A percentile compares a stretch with the other conserved stretches of the same genome.
Evolutionary conservation across 176 grass and related monocot species (phyloP).

Genomic region (Pontederia paniculata): DNA sequence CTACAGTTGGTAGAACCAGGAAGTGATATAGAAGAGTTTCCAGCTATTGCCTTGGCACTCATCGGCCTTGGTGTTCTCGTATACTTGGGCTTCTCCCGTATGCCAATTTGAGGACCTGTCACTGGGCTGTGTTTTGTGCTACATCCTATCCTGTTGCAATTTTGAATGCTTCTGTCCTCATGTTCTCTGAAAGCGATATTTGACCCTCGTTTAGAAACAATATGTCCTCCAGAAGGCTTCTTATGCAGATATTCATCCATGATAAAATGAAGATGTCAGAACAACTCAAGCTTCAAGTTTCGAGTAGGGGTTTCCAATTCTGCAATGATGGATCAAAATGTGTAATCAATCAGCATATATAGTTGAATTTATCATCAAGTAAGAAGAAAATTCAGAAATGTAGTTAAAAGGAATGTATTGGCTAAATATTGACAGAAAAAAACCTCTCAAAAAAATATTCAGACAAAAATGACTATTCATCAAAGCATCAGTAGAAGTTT

Average conservation of each 20-base stretch:
- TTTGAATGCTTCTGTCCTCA: not conserved
- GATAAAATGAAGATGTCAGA: slow-evolving; percentile 13
- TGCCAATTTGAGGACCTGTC: slow-evolving; percentile 35
- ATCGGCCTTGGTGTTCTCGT: slow-evolving; percentile 14
- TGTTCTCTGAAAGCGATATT: slow-evolving; percentile 32
- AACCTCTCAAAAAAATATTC: no score
- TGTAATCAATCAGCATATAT: not conserved
- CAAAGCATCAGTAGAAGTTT: no score
- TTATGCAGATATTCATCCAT: slow-evolving; percentile 40
- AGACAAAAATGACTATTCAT: no score
- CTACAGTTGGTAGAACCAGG: slow-evolving; percentile 1
- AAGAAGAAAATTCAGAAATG: no score
- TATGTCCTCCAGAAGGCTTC: slow-evolving; percentile 25
- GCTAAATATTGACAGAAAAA: no score
- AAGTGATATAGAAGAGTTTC: slow-evolving; percentile 43
- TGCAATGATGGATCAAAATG: not conserved
- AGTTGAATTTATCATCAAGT: no score
- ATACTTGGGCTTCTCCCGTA: slow-evolving; percentile 41
- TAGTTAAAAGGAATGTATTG: no score
- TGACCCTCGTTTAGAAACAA: slow-evolving; percentile 34
- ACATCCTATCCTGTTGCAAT: slow-evolving; percentile 19
- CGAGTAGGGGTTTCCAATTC: not conserved
- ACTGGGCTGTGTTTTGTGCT: slow-evolving; percentile 33
- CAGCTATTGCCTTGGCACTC: slow-evolving; percentile 24
- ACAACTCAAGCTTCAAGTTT: not conserved